These are phyloP conservation scores for Xylaria multiplex DNA, from an alignment of 2,329 filamentous ascomycete species.

Conservation along the genomic window DNA sequence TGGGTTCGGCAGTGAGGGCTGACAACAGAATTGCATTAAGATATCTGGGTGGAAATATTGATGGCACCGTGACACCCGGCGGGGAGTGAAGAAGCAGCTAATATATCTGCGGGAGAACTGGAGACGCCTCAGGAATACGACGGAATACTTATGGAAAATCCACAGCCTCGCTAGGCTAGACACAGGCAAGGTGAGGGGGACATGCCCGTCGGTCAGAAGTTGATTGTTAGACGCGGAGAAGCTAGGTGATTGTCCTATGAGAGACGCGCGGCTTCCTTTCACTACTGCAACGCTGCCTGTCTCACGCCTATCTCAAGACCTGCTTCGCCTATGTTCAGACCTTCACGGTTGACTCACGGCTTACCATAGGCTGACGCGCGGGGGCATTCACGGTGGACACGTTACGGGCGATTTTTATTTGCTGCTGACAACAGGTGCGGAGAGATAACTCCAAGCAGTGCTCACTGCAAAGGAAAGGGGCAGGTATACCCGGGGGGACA, in stretches of 20 bases:
- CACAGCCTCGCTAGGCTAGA: background rate
- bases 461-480: too few species aligned
- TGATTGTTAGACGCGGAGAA: background rate
- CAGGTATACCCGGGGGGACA: background rate
- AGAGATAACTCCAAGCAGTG: background rate
- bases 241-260: too few species aligned
- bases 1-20: background rate
- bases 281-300: background rate
- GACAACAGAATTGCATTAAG: background rate
- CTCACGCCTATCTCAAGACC: background rate
- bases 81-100: background rate
- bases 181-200: conserved; percentile 1
- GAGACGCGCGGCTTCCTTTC: background rate
- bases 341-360: too few species aligned
- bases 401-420: too few species aligned
- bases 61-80: background rate
- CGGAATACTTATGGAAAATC: background rate
- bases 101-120: background rate
- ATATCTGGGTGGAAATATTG: background rate
- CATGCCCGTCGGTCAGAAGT: conserved; percentile 2
- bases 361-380: too few species aligned
- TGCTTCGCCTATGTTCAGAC: too few species aligned
- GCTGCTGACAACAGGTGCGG: background rate
- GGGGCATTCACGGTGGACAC: too few species aligned
- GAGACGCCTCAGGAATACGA: background rate